Conservation (phyloP, 2,329 filamentous ascomycete species). For the Drechslerella coelobrocha region DNA sequence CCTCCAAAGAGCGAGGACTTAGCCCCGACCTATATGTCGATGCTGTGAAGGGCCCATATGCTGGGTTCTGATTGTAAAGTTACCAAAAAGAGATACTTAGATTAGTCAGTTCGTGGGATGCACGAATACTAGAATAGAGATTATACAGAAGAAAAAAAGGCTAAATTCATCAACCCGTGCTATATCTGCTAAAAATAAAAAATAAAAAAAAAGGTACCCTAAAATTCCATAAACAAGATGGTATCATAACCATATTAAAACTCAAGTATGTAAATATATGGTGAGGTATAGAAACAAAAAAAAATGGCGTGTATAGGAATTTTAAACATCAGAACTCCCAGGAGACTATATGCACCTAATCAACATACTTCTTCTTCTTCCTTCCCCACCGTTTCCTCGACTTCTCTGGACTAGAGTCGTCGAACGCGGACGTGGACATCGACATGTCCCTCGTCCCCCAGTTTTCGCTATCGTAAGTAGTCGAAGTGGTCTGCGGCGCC, state of each 20-base stretch:
- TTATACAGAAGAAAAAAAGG: background rate
- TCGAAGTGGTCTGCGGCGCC: slow-evolving; percentile 45
- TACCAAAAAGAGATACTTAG: background rate
- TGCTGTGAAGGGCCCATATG: too few relatives aligned
- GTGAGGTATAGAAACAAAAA: too few relatives aligned
- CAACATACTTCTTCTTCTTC: slow-evolving; percentile 43
- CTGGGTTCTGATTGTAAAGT: too few relatives aligned
- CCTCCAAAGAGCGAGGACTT: too few relatives aligned
- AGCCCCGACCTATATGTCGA: too few relatives aligned
- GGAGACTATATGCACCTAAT: slow-evolving; percentile 9
- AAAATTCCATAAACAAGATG: too few relatives aligned
- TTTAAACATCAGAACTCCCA: too few relatives aligned
- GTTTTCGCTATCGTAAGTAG: slow-evolving; percentile 47
- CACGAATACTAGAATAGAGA: background rate
- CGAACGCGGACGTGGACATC: slow-evolving; percentile 1
- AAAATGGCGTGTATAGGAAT: too few relatives aligned
- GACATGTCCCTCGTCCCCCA: slow-evolving; percentile 36
- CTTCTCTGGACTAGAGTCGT: slow-evolving; percentile 33
- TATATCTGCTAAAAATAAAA: background rate
- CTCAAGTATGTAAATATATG: too few relatives aligned
- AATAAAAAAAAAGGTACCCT: too few relatives aligned
- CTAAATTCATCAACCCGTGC: background rate
- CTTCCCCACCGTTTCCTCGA: slow-evolving; percentile 41
- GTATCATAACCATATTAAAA: background rate
- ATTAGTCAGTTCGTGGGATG: background rate